These are phyloP conservation scores for Pseudogymnoascus sp. DNA, from an alignment of 2,329 filamentous ascomycete genomes.

Conservation along the genomic window DNA sequence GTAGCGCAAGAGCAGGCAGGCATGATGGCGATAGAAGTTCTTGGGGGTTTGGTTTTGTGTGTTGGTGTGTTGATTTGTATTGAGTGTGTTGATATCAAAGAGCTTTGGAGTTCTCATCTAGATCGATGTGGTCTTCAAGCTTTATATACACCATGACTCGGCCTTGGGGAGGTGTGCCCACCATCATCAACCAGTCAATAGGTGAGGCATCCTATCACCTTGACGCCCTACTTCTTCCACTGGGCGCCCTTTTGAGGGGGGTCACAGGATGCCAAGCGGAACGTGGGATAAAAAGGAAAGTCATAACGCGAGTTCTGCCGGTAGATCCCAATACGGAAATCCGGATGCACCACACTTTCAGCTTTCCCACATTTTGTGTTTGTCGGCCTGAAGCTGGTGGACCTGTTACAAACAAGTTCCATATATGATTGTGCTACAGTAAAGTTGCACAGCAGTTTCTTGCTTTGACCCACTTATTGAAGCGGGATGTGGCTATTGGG, in stretches of 20 bases:
- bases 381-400: background rate
- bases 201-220: background rate
- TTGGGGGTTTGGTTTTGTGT: background rate
- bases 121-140: background rate
- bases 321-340: background rate
- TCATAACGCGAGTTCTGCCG: background rate
- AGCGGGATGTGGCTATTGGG: slow-evolving; percentile 6
- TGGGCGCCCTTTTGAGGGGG: background rate
- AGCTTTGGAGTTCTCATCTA: background rate
- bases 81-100: background rate
- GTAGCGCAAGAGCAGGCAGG: background rate
- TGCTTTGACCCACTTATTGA: background rate
- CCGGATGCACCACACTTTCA: background rate
- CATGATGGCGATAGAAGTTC: background rate
- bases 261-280: background rate
- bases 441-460: background rate
- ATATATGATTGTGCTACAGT: background rate
- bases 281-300: slow-evolving; percentile 8
- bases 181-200: background rate
- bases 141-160: background rate
- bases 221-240: background rate
- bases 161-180: background rate
- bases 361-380: background rate
- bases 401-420: slow-evolving; percentile 2
- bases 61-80: slow-evolving; percentile 4